Base-by-base conservation (phyloP, 2,329 filamentous ascomycete species). In the Chaetomiaceae sp. region DNA sequence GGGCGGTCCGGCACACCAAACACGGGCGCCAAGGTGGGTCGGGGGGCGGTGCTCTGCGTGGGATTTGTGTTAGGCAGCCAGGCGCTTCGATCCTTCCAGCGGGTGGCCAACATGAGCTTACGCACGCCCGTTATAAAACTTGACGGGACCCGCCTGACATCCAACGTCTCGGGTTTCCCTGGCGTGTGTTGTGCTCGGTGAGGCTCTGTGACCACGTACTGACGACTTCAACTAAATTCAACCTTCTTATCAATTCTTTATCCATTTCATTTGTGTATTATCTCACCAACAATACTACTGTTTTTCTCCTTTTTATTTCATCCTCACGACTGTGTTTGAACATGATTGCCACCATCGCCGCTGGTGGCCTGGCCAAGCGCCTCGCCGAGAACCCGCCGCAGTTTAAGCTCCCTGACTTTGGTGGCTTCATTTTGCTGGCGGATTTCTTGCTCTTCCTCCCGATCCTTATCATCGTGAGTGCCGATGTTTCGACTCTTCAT, bases 381-480 rank as follows among this genome's bases (percentile, higher is more conserved):
- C 37, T 44, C 43, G 39, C 46, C 8, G 47, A 54, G 35, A 39
- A 56, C 14, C 27, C 23, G 14, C 25, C 47, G 12, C n/a, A 40
- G 46, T 65, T 62, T 50, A 70, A 65, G 62, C 67, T 43, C 9
- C 44, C 73, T 4, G 16, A 17, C 7, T 74, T 71, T 72, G 63
- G 69, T n/a, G 63, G 56, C 54, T 55, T 62, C 35, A 54, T 79
- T 50, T 42, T 74, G 41, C 48, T 73, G 16, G 46, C 67, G 45
- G 65, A 77, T 55, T 46, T 71, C 39, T 23, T 78, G 30, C 44
- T 77, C 53, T 72, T 79, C 56, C 46, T 77, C 10, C 76, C 76
- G 31, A 17, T 72, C 21, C 53, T 73, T 31, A 6, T 77, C 46
- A 58, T 73, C 38, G 74, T 78, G 66, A 56, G 69, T 63, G 14